phyloP scores from a whole-genome alignment of 176 grass and related monocot genomes.

The Avena sativa region DNA sequence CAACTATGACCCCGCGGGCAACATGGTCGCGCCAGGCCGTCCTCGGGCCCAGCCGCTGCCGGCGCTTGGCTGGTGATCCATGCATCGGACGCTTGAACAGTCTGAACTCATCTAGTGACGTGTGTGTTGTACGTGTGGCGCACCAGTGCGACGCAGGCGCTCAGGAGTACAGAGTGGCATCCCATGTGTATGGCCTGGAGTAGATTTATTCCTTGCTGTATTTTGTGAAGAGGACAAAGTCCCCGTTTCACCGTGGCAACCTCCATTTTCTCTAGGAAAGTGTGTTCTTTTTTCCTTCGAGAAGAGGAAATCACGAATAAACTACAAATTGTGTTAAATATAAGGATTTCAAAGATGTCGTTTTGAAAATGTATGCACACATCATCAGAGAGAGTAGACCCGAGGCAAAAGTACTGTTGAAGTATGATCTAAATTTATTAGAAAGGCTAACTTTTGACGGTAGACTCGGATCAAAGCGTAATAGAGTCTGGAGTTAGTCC shows the following conservation, averaged over 20 bases:
- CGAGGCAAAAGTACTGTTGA: no score
- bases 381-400: no score
- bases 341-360: no score
- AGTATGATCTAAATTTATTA: no score
- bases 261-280: background rate
- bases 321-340: background rate
- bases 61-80: constrained; percentile 57
- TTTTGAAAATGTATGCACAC: no score
- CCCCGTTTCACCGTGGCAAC: background rate
- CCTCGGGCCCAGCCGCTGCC: constrained; percentile 40
- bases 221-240: background rate
- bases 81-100: background rate
- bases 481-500: no score
- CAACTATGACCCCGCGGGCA: constrained; percentile 79
- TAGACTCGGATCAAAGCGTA: no score
- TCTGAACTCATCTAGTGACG: background rate
- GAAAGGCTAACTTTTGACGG: no score
- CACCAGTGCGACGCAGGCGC: no score
- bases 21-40: constrained; percentile 62
- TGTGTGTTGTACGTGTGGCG: background rate
- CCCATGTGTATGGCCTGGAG: background rate
- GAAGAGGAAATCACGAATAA: constrained; percentile 5
- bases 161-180: background rate
- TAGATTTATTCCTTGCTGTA: background rate
- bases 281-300: background rate